Evolutionary conservation across 768 basidiomycete species (phyloP).

Genomic region (Podaxis pistillaris): DNA sequence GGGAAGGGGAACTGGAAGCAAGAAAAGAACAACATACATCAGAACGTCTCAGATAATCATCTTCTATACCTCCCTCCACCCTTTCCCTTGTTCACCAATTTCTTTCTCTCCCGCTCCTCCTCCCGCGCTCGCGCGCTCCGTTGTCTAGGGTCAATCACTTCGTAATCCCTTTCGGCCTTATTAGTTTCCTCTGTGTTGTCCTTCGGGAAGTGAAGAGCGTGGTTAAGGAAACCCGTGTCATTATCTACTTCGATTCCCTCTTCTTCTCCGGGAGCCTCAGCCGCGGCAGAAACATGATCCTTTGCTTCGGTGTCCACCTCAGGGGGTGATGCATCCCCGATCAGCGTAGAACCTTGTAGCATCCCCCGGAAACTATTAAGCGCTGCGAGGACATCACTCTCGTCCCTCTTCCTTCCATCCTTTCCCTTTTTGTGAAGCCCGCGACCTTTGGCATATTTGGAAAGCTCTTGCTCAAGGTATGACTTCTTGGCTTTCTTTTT

Average conservation of each 20-base stretch:
- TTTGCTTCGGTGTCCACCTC: slow-evolving; percentile 21
- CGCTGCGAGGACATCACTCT: slow-evolving; percentile 66
- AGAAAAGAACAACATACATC: background rate
- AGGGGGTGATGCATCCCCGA: slow-evolving; percentile 20
- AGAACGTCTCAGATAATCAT: background rate
- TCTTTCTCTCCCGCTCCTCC: slow-evolving; percentile 72
- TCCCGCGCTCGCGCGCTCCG: slow-evolving; percentile 73
- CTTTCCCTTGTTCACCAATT: slow-evolving; percentile 31
- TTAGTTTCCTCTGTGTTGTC: slow-evolving; percentile 70
- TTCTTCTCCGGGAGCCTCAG: slow-evolving; percentile 31
- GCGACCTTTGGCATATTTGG: slow-evolving; percentile 71
- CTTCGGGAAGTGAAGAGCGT: slow-evolving; percentile 75
- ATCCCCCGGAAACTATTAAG: slow-evolving; percentile 71
- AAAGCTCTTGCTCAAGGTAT: slow-evolving; percentile 75
- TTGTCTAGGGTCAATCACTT: slow-evolving; percentile 83
- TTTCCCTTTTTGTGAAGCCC: slow-evolving; percentile 54
- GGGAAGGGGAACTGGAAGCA: background rate
- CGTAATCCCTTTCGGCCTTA: slow-evolving; percentile 84
- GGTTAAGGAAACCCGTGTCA: slow-evolving; percentile 72
- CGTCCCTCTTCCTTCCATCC: slow-evolving; percentile 58
- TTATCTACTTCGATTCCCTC: slow-evolving; percentile 76
- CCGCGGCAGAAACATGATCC: slow-evolving; percentile 17
- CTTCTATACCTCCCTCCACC: slow-evolving; percentile 18
- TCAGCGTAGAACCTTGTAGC: slow-evolving; percentile 46
- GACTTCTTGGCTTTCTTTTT: slow-evolving; percentile 64